Evolutionary conservation across 106 monocot species (phyloP).

Genomic region (Amphibolis antarctica): DNA sequence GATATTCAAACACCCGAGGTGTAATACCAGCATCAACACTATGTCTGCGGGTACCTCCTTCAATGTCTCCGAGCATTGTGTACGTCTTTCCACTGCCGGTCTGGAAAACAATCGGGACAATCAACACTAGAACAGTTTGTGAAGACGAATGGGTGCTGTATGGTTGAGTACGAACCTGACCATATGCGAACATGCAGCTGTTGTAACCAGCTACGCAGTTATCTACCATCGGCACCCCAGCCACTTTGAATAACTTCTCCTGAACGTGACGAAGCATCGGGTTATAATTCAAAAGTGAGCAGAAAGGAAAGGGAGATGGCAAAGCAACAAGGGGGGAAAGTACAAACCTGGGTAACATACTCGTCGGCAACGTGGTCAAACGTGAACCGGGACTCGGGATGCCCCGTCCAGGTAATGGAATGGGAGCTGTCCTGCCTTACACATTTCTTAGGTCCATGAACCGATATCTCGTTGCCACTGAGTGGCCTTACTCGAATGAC

Average conservation of each 20-base stretch:
- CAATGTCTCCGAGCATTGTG: constrained; percentile 93
- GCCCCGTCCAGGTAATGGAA: constrained; percentile 72
- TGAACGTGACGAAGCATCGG: constrained; percentile 3
- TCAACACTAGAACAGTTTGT: no score
- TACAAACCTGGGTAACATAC: constrained; percentile 61
- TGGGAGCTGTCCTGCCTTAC: constrained; percentile 70
- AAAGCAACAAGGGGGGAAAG: background rate
- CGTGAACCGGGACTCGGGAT: constrained; percentile 88
- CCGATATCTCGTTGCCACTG: constrained; percentile 55
- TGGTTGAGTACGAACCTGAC: constrained; percentile 49
- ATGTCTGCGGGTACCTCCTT: constrained; percentile 65
- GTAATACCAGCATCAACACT: constrained; percentile 89
- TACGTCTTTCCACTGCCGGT: constrained; percentile 99
- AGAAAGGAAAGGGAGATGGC: background rate
- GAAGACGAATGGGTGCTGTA: no score
- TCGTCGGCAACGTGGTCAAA: constrained; percentile 93
- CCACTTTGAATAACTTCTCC: constrained; percentile 83
- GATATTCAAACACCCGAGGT: constrained; percentile 84
- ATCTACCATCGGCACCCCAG: constrained; percentile 94
- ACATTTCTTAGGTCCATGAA: constrained; percentile 69
- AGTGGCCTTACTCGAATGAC: constrained; percentile 76
- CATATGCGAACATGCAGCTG: constrained; percentile 98
- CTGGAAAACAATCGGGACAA: constrained; percentile 27
- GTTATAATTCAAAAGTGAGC: background rate
- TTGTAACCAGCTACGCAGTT: constrained; percentile 91